Evolutionary conservation across 352 stramenopile genomes (phyloP), one percentile per base, ranked within the genome.

Genomic region (Globisporangium paddicum): DNA sequence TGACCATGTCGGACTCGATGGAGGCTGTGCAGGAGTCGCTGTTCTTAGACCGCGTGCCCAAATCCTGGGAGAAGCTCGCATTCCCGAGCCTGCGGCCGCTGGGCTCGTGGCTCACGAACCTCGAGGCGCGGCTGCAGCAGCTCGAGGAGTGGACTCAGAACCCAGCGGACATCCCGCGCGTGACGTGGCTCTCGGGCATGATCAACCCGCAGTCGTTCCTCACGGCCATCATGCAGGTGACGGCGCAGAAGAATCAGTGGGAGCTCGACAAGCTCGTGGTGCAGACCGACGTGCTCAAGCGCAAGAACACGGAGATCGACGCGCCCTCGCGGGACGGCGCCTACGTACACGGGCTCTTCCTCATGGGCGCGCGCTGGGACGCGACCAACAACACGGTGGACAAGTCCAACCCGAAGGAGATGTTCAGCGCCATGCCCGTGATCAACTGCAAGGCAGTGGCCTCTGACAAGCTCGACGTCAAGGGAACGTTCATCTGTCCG

Each of bases 1-100:
- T 99, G 34, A 99, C 97, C 37, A 99, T 99, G 94, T 98, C 93
- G 37, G 95, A 99, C 58, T 78, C 93, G 8, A 99, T 99, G 96
- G 96, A 99, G 68, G 74, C 87, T 13, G 78, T 99, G 10, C 90
- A 97, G 62, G 88, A 97, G 67, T 87, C 90, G 25, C 75, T 99
- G 13, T 98, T 98, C 72, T 64, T 97, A 5, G 91, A 97, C 55
- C 81, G 92, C 35, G 89, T 99, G 28, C 96, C 96, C 14, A 91
- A 80, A 25, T 90, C 82, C 4, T 99, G 97, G 97, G 82, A 95
- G 58, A 98, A 98, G 65, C 68, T 96, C 14, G 89, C 95, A 19
- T 99, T 98, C 87, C 93, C 95, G 57, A 98, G 86, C 30, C 67
- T 96, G 63, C 85, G 96, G 11, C 75, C 89, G 3, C 80, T 99